Evolutionary conservation across 1,139 yeast species (phyloP).

Genomic region (Waltiozyma sp.): DNA sequence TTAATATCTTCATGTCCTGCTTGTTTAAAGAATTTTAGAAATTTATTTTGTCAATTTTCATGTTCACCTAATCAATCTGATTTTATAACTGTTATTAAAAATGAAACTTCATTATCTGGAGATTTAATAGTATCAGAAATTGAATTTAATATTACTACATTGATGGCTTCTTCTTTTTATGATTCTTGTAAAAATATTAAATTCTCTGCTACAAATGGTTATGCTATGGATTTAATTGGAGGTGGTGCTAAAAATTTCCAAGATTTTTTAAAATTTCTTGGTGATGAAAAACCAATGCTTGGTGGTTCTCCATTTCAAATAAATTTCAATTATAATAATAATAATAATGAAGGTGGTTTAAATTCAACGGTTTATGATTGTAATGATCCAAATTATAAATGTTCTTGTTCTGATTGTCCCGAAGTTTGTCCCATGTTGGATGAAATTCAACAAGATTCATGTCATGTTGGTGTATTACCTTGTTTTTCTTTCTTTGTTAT

Average conservation of each 20-base stretch:
- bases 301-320: conserved; percentile 97
- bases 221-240: conserved; percentile 93
- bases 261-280: conserved; percentile 74
- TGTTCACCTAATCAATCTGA: conserved; percentile 78
- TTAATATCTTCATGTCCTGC: conserved; percentile 92
- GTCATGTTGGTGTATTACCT: conserved; percentile 54
- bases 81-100: conserved; percentile 57
- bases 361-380: conserved; percentile 34
- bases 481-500: conserved; percentile 63
- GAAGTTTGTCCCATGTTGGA: conserved; percentile 65
- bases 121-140: conserved; percentile 56
- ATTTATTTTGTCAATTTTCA: conserved; percentile 79
- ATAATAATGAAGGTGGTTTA: conserved; percentile 16
- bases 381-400: conserved; percentile 45
- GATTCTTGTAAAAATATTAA: conserved; percentile 85
- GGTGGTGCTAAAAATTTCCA: conserved; percentile 79
- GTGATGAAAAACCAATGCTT: conserved; percentile 84
- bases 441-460: conserved; percentile 28
- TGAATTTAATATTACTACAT: conserved; percentile 48
- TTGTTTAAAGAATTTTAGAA: conserved; percentile 74
- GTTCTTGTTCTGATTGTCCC: conserved; percentile 90
- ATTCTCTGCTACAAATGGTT: conserved; percentile 90
- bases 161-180: conserved; percentile 53
- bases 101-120: conserved; percentile 41
- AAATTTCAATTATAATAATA: conserved; percentile 45